Conservation (phyloP, 768 basidiomycete genomes). For the Naganishia onofrii region DNA sequence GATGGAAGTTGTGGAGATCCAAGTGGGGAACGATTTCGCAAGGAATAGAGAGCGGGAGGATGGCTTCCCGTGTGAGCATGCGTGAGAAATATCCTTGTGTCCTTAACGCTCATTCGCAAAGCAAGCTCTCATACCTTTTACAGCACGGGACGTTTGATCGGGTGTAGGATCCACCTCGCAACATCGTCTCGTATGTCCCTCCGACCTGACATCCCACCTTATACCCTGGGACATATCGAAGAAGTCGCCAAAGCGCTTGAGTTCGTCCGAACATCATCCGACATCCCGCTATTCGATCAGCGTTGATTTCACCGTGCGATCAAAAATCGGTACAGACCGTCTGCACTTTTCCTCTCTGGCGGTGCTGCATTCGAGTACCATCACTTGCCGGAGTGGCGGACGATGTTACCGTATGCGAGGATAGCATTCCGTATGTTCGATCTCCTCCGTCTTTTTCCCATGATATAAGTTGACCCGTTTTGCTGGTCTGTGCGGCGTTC, state of each 20-base stretch:
- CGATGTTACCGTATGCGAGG: constrained; percentile 63
- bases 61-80: constrained; percentile 74
- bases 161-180: constrained; percentile 59
- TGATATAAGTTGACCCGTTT: neutral
- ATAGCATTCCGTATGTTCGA: constrained; percentile 57
- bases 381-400: constrained; percentile 78
- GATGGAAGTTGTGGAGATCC: constrained; percentile 85
- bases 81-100: constrained; percentile 35
- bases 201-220: neutral
- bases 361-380: constrained; percentile 94
- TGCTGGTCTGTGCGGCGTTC: constrained; percentile 36
- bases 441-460: neutral
- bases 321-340: constrained; percentile 83
- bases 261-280: constrained; percentile 70
- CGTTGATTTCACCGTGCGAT: constrained; percentile 82
- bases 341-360: constrained; percentile 91
- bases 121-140: constrained; percentile 68
- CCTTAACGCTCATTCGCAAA: constrained; percentile 8
- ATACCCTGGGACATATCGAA: constrained; percentile 65
- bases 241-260: constrained; percentile 74
- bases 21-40: constrained; percentile 86
- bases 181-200: constrained; percentile 23
- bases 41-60: constrained; percentile 80
- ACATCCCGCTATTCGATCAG: constrained; percentile 81
- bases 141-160: constrained; percentile 85